These are phyloP conservation scores for Amanita rubescens DNA, from an alignment of 768 basidiomycete species.

Conservation along the genomic window DNA sequence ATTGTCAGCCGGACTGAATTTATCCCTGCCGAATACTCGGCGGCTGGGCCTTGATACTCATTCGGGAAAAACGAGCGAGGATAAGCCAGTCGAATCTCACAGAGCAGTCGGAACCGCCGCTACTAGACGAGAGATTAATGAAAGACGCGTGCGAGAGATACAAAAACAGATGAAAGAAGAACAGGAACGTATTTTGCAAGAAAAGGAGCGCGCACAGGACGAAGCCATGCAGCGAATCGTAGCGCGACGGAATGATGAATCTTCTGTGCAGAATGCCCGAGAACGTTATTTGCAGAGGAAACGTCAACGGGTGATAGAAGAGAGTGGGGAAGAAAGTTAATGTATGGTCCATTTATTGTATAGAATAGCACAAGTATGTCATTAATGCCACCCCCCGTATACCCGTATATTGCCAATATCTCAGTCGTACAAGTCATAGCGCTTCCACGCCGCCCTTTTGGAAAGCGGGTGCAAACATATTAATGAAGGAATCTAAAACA, in stretches of 20 bases:
- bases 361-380: neutral
- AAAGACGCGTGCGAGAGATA: conserved; percentile 74
- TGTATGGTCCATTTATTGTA: neutral
- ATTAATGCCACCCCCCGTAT: neutral
- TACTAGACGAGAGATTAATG: conserved; percentile 72
- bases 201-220: conserved; percentile 52
- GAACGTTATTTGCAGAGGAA: conserved; percentile 77
- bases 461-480: conserved; percentile 33
- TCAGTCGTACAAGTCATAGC: no score
- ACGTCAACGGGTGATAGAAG: conserved; percentile 58
- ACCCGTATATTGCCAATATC: no score
- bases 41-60: conserved; percentile 42
- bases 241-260: conserved; percentile 68
- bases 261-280: conserved; percentile 65
- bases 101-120: conserved; percentile 84
- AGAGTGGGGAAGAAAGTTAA: conserved; percentile 8
- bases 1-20: conserved; percentile 85
- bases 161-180: conserved; percentile 75
- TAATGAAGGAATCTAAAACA: conserved; percentile 47
- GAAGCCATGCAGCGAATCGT: conserved; percentile 62
- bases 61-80: conserved; percentile 15
- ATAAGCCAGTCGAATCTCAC: conserved; percentile 41
- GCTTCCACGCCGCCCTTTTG: conserved; percentile 7
- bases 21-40: conserved; percentile 77
- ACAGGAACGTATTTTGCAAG: conserved; percentile 45